A percentile compares a stretch with the other conserved stretches of the same genome.
phyloP scores from a whole-genome alignment of 2,329 filamentous ascomycete genomes.

The Colletotrichum zoysiae region DNA sequence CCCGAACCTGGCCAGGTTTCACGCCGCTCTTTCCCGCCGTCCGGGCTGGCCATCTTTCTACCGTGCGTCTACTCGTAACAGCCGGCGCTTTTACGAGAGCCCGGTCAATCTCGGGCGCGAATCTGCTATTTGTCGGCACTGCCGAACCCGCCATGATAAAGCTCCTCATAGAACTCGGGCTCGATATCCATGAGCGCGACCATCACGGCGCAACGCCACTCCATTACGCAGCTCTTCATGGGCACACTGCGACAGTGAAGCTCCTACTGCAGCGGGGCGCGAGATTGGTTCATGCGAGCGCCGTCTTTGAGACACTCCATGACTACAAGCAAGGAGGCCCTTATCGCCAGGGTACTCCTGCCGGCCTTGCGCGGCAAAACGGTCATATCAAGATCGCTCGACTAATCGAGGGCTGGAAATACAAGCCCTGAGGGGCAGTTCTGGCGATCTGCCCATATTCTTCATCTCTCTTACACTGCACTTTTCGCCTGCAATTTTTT shows the following conservation, averaged over 20 bases:
- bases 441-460: not conserved
- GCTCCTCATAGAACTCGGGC: slow-evolving; percentile 42
- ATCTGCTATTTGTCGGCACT: slow-evolving; percentile 44
- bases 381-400: slow-evolving; percentile 39
- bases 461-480: not conserved
- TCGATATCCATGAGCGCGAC: slow-evolving; percentile 45
- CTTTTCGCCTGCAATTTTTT: not conserved
- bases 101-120: slow-evolving; percentile 42
- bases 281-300: slow-evolving; percentile 42
- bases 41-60: slow-evolving; percentile 44
- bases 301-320: slow-evolving; percentile 44
- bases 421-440: slow-evolving; percentile 20
- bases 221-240: slow-evolving; percentile 46
- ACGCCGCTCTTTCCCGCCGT: slow-evolving; percentile 48
- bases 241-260: slow-evolving; percentile 46
- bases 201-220: slow-evolving; percentile 45
- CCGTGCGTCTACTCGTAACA: slow-evolving; percentile 46
- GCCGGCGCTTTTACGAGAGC: slow-evolving; percentile 43
- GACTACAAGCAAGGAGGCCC: slow-evolving; percentile 38
- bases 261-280: slow-evolving; percentile 46
- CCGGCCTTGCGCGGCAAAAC: slow-evolving; percentile 45
- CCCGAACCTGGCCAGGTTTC: slow-evolving; percentile 45
- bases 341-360: slow-evolving; percentile 46
- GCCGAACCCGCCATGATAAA: slow-evolving; percentile 42
- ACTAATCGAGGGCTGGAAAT: slow-evolving; percentile 42